Conservation (phyloP, 164 flowering plant species). For the Taxillus chinensis region DNA sequence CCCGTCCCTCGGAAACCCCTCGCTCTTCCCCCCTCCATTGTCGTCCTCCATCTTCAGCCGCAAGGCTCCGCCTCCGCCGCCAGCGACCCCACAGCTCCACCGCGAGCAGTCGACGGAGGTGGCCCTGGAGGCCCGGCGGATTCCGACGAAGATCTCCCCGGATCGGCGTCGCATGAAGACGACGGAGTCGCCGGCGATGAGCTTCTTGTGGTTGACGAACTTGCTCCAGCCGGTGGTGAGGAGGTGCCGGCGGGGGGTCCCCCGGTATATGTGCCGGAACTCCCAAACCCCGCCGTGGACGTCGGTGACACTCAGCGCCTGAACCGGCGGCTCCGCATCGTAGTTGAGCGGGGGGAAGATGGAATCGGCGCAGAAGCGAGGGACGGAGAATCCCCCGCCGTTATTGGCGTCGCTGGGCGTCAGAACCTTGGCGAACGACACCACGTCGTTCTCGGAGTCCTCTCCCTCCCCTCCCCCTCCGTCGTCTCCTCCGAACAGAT, state of each 20-base stretch:
- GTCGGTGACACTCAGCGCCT: constrained; percentile 41
- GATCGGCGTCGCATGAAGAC: constrained; percentile 39
- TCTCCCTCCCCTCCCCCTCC: not conserved
- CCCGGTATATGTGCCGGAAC: constrained; percentile 60
- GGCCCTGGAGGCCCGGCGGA: constrained; percentile 30
- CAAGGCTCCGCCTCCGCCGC: not conserved
- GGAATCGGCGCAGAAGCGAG: constrained; percentile 68
- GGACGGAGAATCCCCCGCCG: constrained; percentile 90
- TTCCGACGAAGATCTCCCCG: constrained; percentile 40
- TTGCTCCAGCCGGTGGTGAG: constrained; percentile 89
- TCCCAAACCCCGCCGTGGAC: constrained; percentile 44
- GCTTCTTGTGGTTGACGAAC: constrained; percentile 69
- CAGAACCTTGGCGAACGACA: constrained; percentile 47
- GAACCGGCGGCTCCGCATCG: constrained; percentile 60
- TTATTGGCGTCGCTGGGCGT: constrained; percentile 80
- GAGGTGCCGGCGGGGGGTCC: constrained; percentile 75
- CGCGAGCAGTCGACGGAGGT: constrained; percentile 10
- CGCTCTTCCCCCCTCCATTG: not conserved
- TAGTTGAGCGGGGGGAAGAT: constrained; percentile 55
- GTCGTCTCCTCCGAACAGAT: not conserved
- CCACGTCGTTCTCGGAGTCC: constrained; percentile 9
- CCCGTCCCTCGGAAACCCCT: constrained; percentile 20
- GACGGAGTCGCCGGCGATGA: constrained; percentile 70
- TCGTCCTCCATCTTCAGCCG: constrained; percentile 9
- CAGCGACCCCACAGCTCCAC: constrained; percentile 13